Base-by-base conservation (phyloP, 192 early-diverging fungal species). In the Umbelopsis vinacea region DNA sequence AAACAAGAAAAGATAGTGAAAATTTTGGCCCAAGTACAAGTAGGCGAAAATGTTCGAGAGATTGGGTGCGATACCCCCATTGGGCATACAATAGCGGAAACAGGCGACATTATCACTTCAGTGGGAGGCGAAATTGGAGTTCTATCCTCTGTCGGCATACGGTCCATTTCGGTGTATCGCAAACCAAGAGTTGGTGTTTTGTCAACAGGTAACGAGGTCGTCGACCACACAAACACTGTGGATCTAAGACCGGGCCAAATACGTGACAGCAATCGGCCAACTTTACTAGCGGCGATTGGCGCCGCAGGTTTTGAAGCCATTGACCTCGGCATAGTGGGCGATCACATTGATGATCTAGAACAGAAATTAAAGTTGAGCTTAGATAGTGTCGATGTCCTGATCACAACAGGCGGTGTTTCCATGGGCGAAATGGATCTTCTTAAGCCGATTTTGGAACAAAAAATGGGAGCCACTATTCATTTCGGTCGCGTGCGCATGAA, bases 351-450 rank as follows among this genome's bases (percentile, higher is more conserved):
- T n/a, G 73, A 76, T n/a, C 78, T 96, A 17, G 88, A 85, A 22
- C 40, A 77, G 0, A 69, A 79, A 0, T 74, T 93, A 2, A 68
- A 67, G 23, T 33, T 74, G 22, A 83, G 90, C 40, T 55, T 91
- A 60, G 68, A 73, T 3, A 79, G 84, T 17, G 86, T 88, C 10
- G 90, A 97, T 67, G 92, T 96, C 0, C 67, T 99, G 0, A 87
- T 99, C 11, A 94, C 93, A 1, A 96, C 96, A 2, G 97, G 97
- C 33, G 97, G 97, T 1, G 97, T 97, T 0, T 95, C 94, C n/a
- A 99, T 99, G 97, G 97, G 97, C 52, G 97, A 99, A 82, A 82
- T 89, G 38, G 97, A 99, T 82, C 85, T 93, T 67, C 81, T 99
- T 53, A 97, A 97, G 71, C 89, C 94, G 0, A 91, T 94, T 0